A percentile compares a stretch with the other conserved stretches of the same genome.
phyloP scores from a whole-genome alignment of 2,329 filamentous ascomycete genomes.

The Lachnellula occidentalis region DNA sequence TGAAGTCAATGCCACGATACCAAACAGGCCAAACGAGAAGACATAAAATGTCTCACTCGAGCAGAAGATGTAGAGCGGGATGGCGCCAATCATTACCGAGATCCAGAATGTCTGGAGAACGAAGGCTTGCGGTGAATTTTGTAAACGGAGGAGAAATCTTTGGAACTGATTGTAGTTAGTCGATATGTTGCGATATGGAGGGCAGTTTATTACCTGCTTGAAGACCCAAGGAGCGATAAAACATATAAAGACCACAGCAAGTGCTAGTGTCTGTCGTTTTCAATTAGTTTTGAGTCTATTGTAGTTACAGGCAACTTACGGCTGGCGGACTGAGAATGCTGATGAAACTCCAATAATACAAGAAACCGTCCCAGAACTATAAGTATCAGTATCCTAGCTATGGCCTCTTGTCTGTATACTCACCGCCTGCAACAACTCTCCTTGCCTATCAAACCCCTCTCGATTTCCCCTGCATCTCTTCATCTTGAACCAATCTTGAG shows the following conservation, averaged over 20 bases:
- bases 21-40: too few species aligned
- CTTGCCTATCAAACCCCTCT: constrained; percentile 4
- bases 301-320: not conserved
- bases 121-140: too few species aligned
- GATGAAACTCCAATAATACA: not conserved
- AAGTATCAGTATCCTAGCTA: not conserved
- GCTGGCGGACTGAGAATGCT: not conserved
- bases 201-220: not conserved
- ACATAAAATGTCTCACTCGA: too few species aligned
- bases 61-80: too few species aligned
- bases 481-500: constrained; percentile 4
- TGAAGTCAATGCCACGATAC: too few species aligned
- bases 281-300: not conserved
- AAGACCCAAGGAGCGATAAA: not conserved
- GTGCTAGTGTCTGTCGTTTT: not conserved
- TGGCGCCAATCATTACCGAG: too few species aligned
- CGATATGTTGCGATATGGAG: not conserved
- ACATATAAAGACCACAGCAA: not conserved
- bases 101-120: too few species aligned
- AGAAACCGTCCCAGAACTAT: not conserved
- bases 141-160: not conserved
- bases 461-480: constrained; percentile 6
- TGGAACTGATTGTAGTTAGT: not conserved
- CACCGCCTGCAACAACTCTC: not conserved
- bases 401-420: not conserved